Evolutionary conservation across 2,329 filamentous ascomycete species (phyloP).

Genomic region (Trichoderma pleuroti): DNA sequence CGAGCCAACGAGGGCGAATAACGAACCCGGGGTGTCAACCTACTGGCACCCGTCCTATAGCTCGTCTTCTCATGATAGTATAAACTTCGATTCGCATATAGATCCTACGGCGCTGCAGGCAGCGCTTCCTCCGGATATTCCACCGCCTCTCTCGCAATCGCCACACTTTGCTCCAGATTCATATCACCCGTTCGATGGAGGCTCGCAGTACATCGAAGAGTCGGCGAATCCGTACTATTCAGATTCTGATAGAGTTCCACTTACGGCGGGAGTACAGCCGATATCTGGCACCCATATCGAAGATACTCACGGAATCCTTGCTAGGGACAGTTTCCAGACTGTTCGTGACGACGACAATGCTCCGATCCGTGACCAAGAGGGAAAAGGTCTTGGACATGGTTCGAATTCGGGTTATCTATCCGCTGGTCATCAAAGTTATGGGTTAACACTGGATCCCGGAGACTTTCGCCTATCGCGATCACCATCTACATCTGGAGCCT

Average conservation of each 20-base stretch:
- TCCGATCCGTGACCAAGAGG: slow-evolving; percentile 49
- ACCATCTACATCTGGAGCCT: slow-evolving; percentile 59
- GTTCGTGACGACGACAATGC: slow-evolving; percentile 55
- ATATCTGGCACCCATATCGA: slow-evolving; percentile 49
- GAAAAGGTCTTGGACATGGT: slow-evolving; percentile 49
- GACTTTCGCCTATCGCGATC: slow-evolving; percentile 57
- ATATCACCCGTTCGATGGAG: slow-evolving; percentile 32
- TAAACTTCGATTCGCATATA: slow-evolving; percentile 47
- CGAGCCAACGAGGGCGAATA: slow-evolving; percentile 25
- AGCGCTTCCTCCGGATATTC: slow-evolving; percentile 52
- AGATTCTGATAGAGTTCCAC: slow-evolving; percentile 57
- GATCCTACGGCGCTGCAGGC: slow-evolving; percentile 52
- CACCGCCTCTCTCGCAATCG: slow-evolving; percentile 27
- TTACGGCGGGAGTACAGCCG: slow-evolving; percentile 54
- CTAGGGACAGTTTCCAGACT: slow-evolving; percentile 56
- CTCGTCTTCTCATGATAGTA: slow-evolving; percentile 35
- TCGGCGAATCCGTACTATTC: slow-evolving; percentile 36
- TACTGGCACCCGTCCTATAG: slow-evolving; percentile 52
- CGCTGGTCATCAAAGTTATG: slow-evolving; percentile 51
- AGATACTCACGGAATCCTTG: slow-evolving; percentile 38
- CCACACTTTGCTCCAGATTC: slow-evolving; percentile 29
- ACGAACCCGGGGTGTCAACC: slow-evolving; percentile 44
- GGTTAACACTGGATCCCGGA: slow-evolving; percentile 52
- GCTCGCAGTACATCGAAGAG: slow-evolving; percentile 35
- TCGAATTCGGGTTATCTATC: slow-evolving; percentile 56